phyloP scores from a whole-genome alignment of 78 protist genomes.

The Emiliania huxleyi region DNA sequence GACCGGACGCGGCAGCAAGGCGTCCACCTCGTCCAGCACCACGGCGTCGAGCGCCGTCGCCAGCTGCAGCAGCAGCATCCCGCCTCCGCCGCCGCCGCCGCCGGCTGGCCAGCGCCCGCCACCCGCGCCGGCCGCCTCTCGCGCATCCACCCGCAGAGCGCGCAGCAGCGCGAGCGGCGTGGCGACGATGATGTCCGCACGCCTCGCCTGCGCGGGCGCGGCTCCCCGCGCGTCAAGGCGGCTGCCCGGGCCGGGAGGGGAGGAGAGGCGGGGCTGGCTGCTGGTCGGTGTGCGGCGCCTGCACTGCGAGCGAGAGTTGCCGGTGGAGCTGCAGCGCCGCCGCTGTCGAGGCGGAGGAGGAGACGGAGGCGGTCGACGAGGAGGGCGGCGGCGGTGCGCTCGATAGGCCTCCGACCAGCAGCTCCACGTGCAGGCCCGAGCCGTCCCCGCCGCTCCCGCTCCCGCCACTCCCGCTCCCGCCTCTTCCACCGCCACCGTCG shows the following conservation, averaged over 20 bases:
- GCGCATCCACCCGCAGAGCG: neutral
- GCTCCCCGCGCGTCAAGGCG: no score
- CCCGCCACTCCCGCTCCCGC: no score
- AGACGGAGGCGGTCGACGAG: no score
- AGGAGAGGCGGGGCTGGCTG: no score
- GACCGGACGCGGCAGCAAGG: neutral
- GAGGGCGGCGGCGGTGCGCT: no score
- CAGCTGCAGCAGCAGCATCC: neutral
- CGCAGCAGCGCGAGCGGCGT: neutral
- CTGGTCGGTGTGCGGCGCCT: neutral
- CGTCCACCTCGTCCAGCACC: neutral
- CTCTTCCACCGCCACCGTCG: neutral
- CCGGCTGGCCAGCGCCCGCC: neutral
- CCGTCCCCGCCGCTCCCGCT: no score
- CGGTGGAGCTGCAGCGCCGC: neutral
- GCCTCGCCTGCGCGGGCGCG: no score
- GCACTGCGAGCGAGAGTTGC: neutral
- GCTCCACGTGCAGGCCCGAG: neutral
- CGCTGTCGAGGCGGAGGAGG: no score
- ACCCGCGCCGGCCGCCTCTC: neutral
- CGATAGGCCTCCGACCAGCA: neutral
- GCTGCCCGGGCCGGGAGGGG: no score
- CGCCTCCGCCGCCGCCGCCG: neutral
- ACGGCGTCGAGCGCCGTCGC: neutral
- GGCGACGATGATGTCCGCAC: neutral